A percentile compares a stretch with the other conserved stretches of the same genome.
Evolutionary conservation across 1,284 basidiomycete genomes (phyloP).

Genomic region (Ceratobasidium sp.): DNA sequence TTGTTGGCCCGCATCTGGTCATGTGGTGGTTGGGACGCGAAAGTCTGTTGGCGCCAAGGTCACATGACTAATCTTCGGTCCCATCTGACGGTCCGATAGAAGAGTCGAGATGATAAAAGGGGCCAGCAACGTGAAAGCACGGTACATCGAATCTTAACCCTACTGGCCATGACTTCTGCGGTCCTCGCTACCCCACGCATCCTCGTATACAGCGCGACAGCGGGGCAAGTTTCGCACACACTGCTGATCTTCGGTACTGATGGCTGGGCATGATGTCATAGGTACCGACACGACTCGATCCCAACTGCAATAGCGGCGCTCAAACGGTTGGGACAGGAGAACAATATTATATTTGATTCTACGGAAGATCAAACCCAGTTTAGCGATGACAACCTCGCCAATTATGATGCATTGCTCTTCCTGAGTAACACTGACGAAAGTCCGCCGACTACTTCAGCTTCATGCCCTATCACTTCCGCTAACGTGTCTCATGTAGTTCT

Average conservation of each 20-base stretch:
- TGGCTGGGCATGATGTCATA: slow-evolving; percentile 34
- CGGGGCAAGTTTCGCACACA: slow-evolving; percentile 51
- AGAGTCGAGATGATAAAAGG: not conserved
- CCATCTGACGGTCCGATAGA: not conserved
- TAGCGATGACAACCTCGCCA: slow-evolving; percentile 64
- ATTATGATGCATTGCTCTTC: slow-evolving; percentile 77
- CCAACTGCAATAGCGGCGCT: slow-evolving; percentile 73
- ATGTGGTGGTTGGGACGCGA: not conserved
- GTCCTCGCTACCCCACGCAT: slow-evolving; percentile 45
- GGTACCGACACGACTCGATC: slow-evolving; percentile 79
- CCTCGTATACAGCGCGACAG: slow-evolving; percentile 52
- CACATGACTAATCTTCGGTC: slow-evolving; percentile 16
- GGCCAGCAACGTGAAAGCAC: not conserved
- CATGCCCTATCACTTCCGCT: slow-evolving; percentile 29
- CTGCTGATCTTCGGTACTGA: not conserved
- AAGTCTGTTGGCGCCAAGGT: not conserved
- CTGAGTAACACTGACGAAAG: slow-evolving; percentile 76
- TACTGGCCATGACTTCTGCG: slow-evolving; percentile 23
- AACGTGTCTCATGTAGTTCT: slow-evolving; percentile 62
- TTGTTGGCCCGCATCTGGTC: slow-evolving; percentile 11
- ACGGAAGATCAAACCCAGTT: slow-evolving; percentile 73
- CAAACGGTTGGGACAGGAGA: slow-evolving; percentile 58
- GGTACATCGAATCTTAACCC: not conserved
- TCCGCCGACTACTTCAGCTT: slow-evolving; percentile 50
- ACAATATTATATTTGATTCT: slow-evolving; percentile 67